These are phyloP conservation scores for Achaetomiella virescens DNA, from an alignment of 495 filamentous ascomycete genomes.

Conservation along the genomic window DNA sequence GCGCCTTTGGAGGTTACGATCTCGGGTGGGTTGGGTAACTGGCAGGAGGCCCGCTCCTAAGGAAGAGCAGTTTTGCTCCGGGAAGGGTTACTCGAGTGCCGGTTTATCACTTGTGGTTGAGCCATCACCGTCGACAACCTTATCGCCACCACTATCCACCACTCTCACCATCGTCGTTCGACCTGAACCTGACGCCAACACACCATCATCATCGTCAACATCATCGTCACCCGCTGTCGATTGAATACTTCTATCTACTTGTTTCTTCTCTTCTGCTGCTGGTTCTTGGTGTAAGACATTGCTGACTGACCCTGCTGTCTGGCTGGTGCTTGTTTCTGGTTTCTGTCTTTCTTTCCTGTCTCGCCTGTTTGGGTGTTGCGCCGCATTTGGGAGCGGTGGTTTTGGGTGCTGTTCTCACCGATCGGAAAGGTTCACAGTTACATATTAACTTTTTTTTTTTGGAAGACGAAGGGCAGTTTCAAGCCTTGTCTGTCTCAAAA, in stretches of 20 bases:
- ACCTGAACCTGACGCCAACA: background rate
- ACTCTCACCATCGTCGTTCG: background rate
- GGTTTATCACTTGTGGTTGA: constrained; percentile 51
- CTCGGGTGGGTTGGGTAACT: constrained; percentile 87
- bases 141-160: background rate
- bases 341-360: constrained; percentile 6
- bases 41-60: constrained; percentile 54
- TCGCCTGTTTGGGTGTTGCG: background rate
- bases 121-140: constrained; percentile 23
- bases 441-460: constrained; percentile 16
- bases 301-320: constrained; percentile 27
- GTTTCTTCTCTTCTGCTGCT: constrained; percentile 6
- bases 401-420: constrained; percentile 10
- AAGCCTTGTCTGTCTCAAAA: background rate
- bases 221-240: constrained; percentile 14
- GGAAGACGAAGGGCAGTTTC: too few species aligned
- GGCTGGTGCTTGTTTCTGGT: constrained; percentile 18
- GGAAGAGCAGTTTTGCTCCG: constrained; percentile 9
- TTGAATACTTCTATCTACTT: constrained; percentile 9
- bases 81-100: constrained; percentile 22
- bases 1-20: constrained; percentile 54
- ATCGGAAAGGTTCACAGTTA: background rate
- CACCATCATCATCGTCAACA: background rate
- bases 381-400: constrained; percentile 1
- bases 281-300: constrained; percentile 14